Base-by-base conservation (phyloP, 1,284 basidiomycete genomes). In the Malassezia caprae region DNA sequence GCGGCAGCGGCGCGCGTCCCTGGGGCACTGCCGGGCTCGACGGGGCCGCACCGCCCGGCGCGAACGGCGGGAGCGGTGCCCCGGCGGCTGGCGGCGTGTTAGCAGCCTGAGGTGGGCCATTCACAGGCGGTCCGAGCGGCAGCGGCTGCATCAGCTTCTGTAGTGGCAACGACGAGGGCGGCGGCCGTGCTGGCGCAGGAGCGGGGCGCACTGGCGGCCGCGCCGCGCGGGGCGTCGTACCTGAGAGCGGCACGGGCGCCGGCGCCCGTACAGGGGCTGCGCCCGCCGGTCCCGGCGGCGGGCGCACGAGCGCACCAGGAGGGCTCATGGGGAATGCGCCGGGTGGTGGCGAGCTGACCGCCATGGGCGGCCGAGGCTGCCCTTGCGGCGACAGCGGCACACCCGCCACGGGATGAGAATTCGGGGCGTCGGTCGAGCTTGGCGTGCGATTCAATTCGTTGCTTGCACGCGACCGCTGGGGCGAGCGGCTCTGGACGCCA, bases 401-500 rank as follows among this genome's bases (percentile, higher is more conserved):
- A 43, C 15, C n/a, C 12, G 11, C 24, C 17, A 27, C 5, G 6
- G 41, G 27, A n/a, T 8, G 24, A n/a, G 24, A 6, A 43, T 3
- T 43, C 8, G 23, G 2, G 4, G 15, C 27, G 15, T 8, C 26
- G 8, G 41, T 13, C 26, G 23, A 21, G 4, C n/a, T 13, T 7
- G 41, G 8, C 8, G 41, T 7, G 11, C 41, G 41, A 17, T 12
- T 26, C 15, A 8, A 4, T 11, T 27, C 27, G 7, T 1, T n/a
- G 26, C 41, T 43, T 12, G 41, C 15, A 15, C 37, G 37, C 37
- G 37, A 19, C 37, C 11, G 37, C 19, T 39, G 37, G n/a, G n/a
- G 37, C 11, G 37, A 21, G n/a, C 37, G 37, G 34, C 24, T 27
- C 49, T 50, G 37, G 31, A 79, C 77, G 28, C 88, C 87, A 73